These are phyloP conservation scores for Diddensiella transvaalensis DNA, from an alignment of 805 yeast species.

Conservation along the genomic window DNA sequence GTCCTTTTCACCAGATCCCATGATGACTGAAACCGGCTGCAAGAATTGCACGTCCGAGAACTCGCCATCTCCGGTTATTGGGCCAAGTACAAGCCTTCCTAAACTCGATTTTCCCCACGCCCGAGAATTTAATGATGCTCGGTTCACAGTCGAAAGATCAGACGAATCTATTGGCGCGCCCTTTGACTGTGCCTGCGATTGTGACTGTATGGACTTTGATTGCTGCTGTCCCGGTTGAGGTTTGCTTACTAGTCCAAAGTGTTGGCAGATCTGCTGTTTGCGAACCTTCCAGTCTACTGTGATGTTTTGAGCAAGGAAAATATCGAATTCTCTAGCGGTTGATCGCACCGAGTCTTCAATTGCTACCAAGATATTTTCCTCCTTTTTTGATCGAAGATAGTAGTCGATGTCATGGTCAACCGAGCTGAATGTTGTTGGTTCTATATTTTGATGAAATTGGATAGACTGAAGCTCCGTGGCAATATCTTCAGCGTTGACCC, in stretches of 20 bases:
- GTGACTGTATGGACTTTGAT: neutral
- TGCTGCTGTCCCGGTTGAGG: neutral
- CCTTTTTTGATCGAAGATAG: constrained; percentile 66
- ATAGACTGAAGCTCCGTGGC: constrained; percentile 49
- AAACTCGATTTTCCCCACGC: constrained; percentile 34
- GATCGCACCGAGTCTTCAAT: constrained; percentile 73
- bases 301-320: constrained; percentile 65
- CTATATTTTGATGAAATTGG: constrained; percentile 32
- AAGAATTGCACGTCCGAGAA: constrained; percentile 30
- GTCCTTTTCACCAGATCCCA: neutral
- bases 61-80: constrained; percentile 28
- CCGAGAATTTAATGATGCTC: constrained; percentile 1
- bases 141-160: neutral
- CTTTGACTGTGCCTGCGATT: neutral
- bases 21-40: constrained; percentile 10
- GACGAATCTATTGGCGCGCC: neutral
- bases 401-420: constrained; percentile 38
- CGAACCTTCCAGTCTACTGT: constrained; percentile 81
- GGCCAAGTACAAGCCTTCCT: constrained; percentile 37
- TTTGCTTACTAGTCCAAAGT: constrained; percentile 52
- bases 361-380: constrained; percentile 75
- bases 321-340: constrained; percentile 82
- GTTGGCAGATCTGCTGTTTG: constrained; percentile 67
- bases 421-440: constrained; percentile 23
- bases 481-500: constrained; percentile 80